phyloP scores from a whole-genome alignment of 2,329 filamentous ascomycete species.

The Trichocomaceae sp. region DNA sequence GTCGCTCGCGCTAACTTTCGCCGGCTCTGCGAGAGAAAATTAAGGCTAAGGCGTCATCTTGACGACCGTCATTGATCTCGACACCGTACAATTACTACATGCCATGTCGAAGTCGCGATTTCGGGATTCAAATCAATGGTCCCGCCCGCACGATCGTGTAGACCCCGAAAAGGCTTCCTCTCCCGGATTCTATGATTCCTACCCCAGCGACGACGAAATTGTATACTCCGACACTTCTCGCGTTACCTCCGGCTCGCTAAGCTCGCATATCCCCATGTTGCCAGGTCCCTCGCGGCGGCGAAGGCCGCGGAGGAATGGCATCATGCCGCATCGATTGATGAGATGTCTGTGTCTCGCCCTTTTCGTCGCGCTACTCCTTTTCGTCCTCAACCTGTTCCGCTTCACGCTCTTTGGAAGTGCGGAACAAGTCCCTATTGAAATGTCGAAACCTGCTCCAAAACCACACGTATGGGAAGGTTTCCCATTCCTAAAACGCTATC shows the following conservation, averaged over 20 bases:
- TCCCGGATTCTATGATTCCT: slow-evolving; percentile 12
- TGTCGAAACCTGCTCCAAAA: slow-evolving; percentile 55
- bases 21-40: neutral
- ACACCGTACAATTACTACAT: slow-evolving; percentile 6
- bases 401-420: slow-evolving; percentile 53
- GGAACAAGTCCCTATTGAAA: slow-evolving; percentile 25
- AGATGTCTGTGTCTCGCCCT: slow-evolving; percentile 71
- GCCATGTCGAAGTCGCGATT: slow-evolving; percentile 12
- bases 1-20: neutral
- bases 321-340: slow-evolving; percentile 60
- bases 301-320: slow-evolving; percentile 25
- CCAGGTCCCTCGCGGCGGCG: slow-evolving; percentile 28
- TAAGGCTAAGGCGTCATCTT: slow-evolving; percentile 13
- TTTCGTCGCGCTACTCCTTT: slow-evolving; percentile 62
- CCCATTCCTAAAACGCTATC: slow-evolving; percentile 78
- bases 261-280: slow-evolving; percentile 30
- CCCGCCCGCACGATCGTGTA: slow-evolving; percentile 6
- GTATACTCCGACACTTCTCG: slow-evolving; percentile 52
- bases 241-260: slow-evolving; percentile 30
- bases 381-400: slow-evolving; percentile 68
- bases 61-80: slow-evolving; percentile 6
- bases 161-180: slow-evolving; percentile 13
- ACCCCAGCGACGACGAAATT: slow-evolving; percentile 23
- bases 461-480: slow-evolving; percentile 79
- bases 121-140: slow-evolving; percentile 12